Conservation (phyloP, 176 grass and related monocot genomes). For the Aegilops sharonensis region DNA sequence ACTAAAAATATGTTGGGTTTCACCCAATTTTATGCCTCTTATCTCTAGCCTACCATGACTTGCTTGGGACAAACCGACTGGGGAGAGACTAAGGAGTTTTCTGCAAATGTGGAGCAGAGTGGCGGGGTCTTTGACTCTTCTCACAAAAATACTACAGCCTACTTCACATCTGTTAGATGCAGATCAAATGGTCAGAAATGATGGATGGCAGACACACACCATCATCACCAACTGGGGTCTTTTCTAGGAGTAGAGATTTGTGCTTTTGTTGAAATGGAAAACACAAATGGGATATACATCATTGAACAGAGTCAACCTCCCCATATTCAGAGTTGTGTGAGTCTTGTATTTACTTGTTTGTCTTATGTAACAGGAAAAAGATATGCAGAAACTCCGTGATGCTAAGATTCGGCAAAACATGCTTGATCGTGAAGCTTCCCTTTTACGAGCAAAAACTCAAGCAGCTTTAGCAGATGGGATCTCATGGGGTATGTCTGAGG, state of each 20-base stretch:
- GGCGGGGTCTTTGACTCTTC: neutral
- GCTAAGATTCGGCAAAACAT: conserved; percentile 65
- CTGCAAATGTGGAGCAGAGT: neutral
- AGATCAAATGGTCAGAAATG: neutral
- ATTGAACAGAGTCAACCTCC: neutral
- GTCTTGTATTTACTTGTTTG: conserved; percentile 26
- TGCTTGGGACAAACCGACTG: too few relatives aligned
- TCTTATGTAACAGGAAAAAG: conserved; percentile 61
- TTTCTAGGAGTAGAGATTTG: neutral
- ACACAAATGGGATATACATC: neutral
- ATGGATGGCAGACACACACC: neutral
- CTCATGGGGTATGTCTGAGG: conserved; percentile 95
- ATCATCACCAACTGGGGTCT: neutral
- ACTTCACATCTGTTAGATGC: neutral
- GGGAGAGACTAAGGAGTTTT: neutral
- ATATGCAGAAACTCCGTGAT: conserved; percentile 81
- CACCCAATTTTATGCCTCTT: neutral
- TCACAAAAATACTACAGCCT: neutral
- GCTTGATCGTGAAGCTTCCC: conserved; percentile 84
- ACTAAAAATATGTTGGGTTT: neutral
- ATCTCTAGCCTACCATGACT: too few relatives aligned
- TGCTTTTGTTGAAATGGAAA: neutral
- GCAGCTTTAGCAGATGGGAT: conserved; percentile 88
- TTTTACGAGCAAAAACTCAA: conserved; percentile 78
- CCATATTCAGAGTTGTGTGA: conserved; percentile 16